phyloP scores from a whole-genome alignment of 352 stramenopile genomes.

The Pythium utonaiense region DNA sequence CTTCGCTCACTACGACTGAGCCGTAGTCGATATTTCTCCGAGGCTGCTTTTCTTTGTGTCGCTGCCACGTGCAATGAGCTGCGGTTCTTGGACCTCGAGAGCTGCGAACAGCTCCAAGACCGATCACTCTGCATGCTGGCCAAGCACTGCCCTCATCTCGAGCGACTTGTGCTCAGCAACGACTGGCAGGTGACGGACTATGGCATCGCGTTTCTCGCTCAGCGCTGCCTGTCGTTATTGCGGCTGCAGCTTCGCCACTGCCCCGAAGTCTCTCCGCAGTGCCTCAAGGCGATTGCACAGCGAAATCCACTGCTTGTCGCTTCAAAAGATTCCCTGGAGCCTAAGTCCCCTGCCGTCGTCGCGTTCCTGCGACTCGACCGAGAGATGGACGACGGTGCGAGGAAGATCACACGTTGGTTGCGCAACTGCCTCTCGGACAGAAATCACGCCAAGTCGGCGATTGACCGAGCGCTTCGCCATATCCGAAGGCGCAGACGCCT shows the following conservation, averaged over 20 bases:
- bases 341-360: constrained; percentile 46
- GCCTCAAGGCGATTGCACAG: constrained; percentile 33
- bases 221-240: constrained; percentile 29
- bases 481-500: constrained; percentile 42
- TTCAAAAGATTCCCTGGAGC: constrained; percentile 37
- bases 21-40: constrained; percentile 71
- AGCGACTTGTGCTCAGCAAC: constrained; percentile 57
- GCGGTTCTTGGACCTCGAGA: constrained; percentile 56
- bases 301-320: constrained; percentile 37
- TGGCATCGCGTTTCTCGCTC: constrained; percentile 27
- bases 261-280: constrained; percentile 48
- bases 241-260: constrained; percentile 59
- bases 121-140: constrained; percentile 32
- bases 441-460: constrained; percentile 31
- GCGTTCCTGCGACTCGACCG: constrained; percentile 38
- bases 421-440: constrained; percentile 26
- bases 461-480: constrained; percentile 43
- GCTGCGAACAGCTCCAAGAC: constrained; percentile 69
- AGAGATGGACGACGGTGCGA: constrained; percentile 28
- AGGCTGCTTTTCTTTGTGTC: constrained; percentile 48
- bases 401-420: constrained; percentile 48
- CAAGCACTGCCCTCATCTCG: constrained; percentile 33
- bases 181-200: constrained; percentile 72
- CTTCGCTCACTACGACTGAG: constrained; percentile 53
- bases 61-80: constrained; percentile 33